A percentile compares a stretch with the other conserved stretches of the same genome.
phyloP scores from a whole-genome alignment of 2,329 filamentous ascomycete species.

The Falciphora oryzae region DNA sequence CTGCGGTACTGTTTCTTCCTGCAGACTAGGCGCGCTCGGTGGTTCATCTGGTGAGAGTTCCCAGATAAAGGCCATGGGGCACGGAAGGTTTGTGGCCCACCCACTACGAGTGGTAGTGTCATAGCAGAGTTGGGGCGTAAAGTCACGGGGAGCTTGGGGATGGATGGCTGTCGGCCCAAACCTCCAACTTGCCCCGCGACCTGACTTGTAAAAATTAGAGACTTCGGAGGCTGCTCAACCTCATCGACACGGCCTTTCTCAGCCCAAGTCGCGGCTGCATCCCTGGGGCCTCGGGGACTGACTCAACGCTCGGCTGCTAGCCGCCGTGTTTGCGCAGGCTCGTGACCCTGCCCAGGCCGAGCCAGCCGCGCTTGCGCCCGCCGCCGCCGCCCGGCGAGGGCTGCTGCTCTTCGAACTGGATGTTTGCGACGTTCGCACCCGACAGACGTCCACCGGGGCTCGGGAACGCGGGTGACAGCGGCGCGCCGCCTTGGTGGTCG shows the following conservation, averaged over 20 bases:
- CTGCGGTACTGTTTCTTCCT: neutral
- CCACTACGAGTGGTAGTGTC: no score
- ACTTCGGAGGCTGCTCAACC: neutral
- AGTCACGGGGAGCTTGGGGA: no score
- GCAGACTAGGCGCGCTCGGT: neutral
- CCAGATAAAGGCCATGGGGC: no score
- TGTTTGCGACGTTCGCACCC: neutral
- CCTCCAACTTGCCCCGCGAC: no score
- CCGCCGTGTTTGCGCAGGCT: constrained; percentile 24
- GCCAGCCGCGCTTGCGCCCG: constrained; percentile 24
- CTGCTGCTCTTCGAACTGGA: neutral
- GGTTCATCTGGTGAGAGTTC: no score
- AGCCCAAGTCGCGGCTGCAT: neutral
- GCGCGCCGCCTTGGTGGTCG: constrained; percentile 1
- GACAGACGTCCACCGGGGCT: neutral
- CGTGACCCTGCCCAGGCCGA: constrained; percentile 26
- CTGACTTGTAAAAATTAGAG: no score
- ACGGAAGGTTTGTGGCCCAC: no score
- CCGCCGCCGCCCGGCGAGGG: constrained; percentile 12
- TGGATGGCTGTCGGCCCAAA: no score
- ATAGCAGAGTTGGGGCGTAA: no score
- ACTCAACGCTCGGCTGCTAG: constrained; percentile 14
- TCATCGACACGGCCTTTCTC: neutral
- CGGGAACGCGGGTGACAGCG: neutral
- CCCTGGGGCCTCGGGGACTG: neutral